phyloP scores from a whole-genome alignment of 2,329 filamentous ascomycete genomes.

The Fusarium penzigii region DNA sequence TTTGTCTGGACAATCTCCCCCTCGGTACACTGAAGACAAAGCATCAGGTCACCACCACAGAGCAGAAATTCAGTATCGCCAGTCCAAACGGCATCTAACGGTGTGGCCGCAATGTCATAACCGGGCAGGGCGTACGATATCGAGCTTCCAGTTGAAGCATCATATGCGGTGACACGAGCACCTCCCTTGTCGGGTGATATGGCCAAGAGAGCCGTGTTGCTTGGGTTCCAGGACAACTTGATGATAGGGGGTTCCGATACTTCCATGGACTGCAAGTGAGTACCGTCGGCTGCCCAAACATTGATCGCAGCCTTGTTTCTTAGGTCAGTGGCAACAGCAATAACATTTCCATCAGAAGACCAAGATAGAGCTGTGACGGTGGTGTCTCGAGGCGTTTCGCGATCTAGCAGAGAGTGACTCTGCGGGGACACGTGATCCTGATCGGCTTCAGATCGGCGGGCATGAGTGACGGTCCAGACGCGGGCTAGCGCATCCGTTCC shows the following conservation, averaged over 20 bases:
- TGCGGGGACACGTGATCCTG: conserved; percentile 43
- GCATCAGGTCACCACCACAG: conserved; percentile 57
- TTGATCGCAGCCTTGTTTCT: conserved; percentile 53
- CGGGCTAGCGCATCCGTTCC: conserved; percentile 71
- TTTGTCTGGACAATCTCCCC: conserved; percentile 46
- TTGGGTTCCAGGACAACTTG: conserved; percentile 62
- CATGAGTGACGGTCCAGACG: conserved; percentile 64
- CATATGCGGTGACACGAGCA: conserved; percentile 58
- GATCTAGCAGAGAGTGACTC: conserved; percentile 49
- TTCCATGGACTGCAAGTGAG: conserved; percentile 53
- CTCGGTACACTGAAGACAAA: conserved; percentile 49
- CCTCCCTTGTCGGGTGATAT: conserved; percentile 58
- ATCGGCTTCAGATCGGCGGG: conserved; percentile 43
- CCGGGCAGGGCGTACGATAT: conserved; percentile 49
- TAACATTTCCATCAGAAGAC: conserved; percentile 56
- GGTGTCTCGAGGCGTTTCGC: conserved; percentile 51
- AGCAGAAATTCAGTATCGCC: conserved; percentile 59
- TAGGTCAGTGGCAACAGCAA: conserved; percentile 60
- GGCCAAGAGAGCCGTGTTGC: conserved; percentile 54
- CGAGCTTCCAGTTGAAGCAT: conserved; percentile 43
- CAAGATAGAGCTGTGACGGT: conserved; percentile 62
- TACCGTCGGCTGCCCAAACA: conserved; percentile 57
- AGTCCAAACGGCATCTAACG: conserved; percentile 62
- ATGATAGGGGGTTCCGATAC: conserved; percentile 62
- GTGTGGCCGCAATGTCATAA: conserved; percentile 52